A percentile compares a stretch with the other conserved stretches of the same genome.
These are phyloP conservation scores for Oidiodendron maius DNA, from an alignment of 495 filamentous ascomycete species.

Conservation along the genomic window DNA sequence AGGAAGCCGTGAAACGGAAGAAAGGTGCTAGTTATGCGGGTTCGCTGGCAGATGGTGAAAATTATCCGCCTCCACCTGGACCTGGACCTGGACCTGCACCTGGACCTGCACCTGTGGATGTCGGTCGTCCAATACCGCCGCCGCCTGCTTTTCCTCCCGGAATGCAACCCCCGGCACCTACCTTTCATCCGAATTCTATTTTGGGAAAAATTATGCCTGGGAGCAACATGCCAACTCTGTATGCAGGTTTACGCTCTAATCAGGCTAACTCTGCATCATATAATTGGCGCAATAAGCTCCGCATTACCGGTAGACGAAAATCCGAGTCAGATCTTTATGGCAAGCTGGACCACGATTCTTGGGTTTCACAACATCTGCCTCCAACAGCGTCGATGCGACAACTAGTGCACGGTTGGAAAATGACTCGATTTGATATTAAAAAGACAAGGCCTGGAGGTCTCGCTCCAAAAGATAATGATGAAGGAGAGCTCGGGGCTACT, in stretches of 20 bases:
- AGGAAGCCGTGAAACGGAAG: no score
- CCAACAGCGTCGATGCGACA: constrained; percentile 3
- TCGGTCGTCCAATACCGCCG: background rate
- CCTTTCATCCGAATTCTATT: no score
- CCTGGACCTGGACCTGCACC: background rate
- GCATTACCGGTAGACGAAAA: constrained; percentile 3
- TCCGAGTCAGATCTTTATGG: constrained; percentile 5
- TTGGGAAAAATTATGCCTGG: background rate
- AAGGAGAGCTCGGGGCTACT: background rate
- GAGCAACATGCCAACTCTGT: background rate
- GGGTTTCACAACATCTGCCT: constrained; percentile 3
- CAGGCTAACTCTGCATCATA: constrained; percentile 1
- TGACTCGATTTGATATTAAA: no score
- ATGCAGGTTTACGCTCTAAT: background rate
- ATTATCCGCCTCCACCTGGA: background rate
- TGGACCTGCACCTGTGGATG: background rate
- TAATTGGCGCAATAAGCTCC: constrained; percentile 4
- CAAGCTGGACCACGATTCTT: constrained; percentile 1
- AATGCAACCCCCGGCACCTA: no score
- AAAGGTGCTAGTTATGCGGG: background rate
- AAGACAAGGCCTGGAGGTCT: no score
- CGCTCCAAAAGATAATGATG: no score
- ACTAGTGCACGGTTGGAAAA: background rate
- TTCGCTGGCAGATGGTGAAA: background rate
- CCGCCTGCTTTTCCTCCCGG: background rate